A percentile compares a stretch with the other conserved stretches of the same genome.
phyloP scores from a whole-genome alignment of 148 eudicot species.

The Salicornia ramosissima region DNA sequence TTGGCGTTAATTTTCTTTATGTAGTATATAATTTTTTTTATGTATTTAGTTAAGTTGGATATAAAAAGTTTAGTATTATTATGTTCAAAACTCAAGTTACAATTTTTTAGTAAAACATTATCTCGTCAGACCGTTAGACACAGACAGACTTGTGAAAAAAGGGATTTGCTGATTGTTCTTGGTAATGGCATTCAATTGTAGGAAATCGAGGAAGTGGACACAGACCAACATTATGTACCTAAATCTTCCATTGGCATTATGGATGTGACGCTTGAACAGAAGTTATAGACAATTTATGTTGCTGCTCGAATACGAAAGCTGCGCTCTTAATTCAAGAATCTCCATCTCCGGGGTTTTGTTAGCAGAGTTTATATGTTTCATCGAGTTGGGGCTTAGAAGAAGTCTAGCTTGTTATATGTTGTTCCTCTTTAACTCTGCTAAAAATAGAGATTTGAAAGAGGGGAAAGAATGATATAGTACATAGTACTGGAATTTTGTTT shows the following conservation, averaged over 20 bases:
- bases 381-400: neutral
- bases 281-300: constrained; percentile 27
- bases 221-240: constrained; percentile 83
- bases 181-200: constrained; percentile 19
- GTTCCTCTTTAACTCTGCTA: neutral
- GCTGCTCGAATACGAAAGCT: neutral
- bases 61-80: too few relatives aligned
- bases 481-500: neutral
- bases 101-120: too few relatives aligned
- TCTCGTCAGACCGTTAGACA: too few relatives aligned
- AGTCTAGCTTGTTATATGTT: constrained; percentile 1
- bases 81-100: too few relatives aligned
- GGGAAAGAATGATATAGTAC: neutral
- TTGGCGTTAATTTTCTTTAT: neutral
- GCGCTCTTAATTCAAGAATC: neutral
- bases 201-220: constrained; percentile 99
- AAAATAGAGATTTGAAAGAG: neutral
- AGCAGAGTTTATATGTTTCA: neutral
- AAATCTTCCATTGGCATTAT: constrained; percentile 68
- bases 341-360: constrained; percentile 10
- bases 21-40: too few relatives aligned
- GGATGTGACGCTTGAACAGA: constrained; percentile 62
- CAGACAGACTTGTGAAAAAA: too few relatives aligned
- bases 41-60: too few relatives aligned
- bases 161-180: neutral